Evolutionary conservation across 1,139 yeast genomes (phyloP), one percentile per base, ranked within the genome.

Genomic region (Groenewaldozyma sp.): DNA sequence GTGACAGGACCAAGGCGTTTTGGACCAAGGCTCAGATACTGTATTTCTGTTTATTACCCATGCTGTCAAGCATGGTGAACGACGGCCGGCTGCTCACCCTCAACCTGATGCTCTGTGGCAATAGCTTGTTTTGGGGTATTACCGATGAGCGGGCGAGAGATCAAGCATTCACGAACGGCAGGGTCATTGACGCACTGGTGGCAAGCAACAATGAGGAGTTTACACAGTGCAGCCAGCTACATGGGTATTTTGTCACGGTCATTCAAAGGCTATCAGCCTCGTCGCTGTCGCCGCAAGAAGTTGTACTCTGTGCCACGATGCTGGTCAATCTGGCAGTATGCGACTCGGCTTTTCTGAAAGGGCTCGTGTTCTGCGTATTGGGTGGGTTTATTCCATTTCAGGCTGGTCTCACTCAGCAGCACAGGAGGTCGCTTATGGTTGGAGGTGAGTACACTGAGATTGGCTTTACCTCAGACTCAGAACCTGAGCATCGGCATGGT

Each of bases 201-300:
- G 17, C 33, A 5, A 29, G 21, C n/a, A 21, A 29, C 22, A n/a
- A n/a, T n/a, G 33, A 29, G 22, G 21, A 29, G 22, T 18, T 29
- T 14, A 16, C 17, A 21, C 13, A 29, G 20, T 50, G 48, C 26
- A 41, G 52, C 5, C 52, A 50, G 14, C 39, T 49, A 21, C 48
- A 56, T 27, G 45, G 49, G 19, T 37, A 38, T 16, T 31, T 45
- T 27, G 36, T 42, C 17, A 37, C 19, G 10, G 33, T 41, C 13
- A 28, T 45, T 16, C 42, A 45, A 24, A 14, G 39, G 28, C 28
- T 39, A n/a, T 48, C 50, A 31, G 37, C 44, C n/a, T 38, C 45
- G 6, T 52, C 56, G n/a, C 45, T 54, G 24, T 43, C 54, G 2
- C 39, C 29, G 16, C 43, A 50, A 0, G 58, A 54, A 39, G 40